phyloP scores from a whole-genome alignment of 2,329 filamentous ascomycete species.

The Aureobasidium musti region DNA sequence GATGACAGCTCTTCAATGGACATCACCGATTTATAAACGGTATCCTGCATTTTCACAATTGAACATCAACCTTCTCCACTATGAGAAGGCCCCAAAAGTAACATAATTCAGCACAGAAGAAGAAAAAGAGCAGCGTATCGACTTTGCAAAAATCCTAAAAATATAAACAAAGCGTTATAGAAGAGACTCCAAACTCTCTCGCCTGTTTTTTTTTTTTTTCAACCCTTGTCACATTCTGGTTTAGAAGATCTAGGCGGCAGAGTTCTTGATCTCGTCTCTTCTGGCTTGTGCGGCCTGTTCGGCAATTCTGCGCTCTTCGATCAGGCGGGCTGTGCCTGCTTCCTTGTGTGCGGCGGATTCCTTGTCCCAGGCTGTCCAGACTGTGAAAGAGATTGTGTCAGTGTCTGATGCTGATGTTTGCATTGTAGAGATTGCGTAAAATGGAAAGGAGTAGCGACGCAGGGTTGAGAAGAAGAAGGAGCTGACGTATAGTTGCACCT shows the following conservation, averaged over 20 bases:
- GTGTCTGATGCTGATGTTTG: neutral
- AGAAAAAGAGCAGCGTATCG: neutral
- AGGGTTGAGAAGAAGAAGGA: neutral
- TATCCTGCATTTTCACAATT: neutral
- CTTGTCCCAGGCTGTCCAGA: slow-evolving; percentile 44
- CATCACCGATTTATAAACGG: neutral
- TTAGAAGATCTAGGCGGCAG: neutral
- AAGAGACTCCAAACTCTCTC: neutral
- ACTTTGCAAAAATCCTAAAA: slow-evolving; percentile 1
- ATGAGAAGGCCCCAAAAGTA: neutral
- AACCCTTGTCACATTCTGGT: too few species aligned
- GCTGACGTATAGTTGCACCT: neutral
- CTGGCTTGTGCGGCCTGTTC: slow-evolving; percentile 38
- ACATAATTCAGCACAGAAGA: neutral
- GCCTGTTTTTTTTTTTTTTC: too few species aligned
- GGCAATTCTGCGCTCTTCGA: slow-evolving; percentile 39
- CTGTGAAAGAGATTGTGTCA: slow-evolving; percentile 31
- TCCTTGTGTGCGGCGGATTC: slow-evolving; percentile 37
- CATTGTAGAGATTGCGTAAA: neutral
- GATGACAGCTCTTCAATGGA: neutral
- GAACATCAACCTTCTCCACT: neutral
- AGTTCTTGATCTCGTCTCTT: slow-evolving; percentile 40
- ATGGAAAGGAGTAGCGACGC: too few species aligned
- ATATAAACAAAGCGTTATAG: neutral
- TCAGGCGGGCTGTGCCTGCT: slow-evolving; percentile 35